phyloP scores from a whole-genome alignment of 2,329 filamentous ascomycete species.

The Bertia moriformis region DNA sequence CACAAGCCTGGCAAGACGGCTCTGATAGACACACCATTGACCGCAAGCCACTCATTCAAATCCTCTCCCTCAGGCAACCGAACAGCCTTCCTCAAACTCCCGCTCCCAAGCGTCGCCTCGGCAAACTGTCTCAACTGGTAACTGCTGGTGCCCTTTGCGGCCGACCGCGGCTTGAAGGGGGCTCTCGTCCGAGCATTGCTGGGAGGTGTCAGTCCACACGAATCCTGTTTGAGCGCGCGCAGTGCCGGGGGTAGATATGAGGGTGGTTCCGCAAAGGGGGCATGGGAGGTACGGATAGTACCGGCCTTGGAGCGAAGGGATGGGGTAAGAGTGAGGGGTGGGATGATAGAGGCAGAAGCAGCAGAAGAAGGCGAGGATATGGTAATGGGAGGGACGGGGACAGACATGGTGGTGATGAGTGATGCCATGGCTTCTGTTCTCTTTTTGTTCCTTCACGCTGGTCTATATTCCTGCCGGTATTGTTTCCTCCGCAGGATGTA shows the following conservation, averaged over 20 bases:
- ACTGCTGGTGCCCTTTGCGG: constrained; percentile 72
- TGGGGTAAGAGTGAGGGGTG: constrained; percentile 10
- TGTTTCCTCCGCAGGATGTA: too few relatives aligned
- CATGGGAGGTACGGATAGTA: constrained; percentile 7
- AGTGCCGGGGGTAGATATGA: constrained; percentile 17
- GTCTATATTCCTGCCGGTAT: too few relatives aligned
- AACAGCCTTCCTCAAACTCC: constrained; percentile 88
- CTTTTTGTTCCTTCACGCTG: background rate
- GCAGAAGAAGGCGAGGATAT: constrained; percentile 15
- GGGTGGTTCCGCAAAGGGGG: constrained; percentile 12
- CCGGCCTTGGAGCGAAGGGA: constrained; percentile 12
- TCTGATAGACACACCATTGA: constrained; percentile 58
- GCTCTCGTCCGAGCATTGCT: constrained; percentile 80
- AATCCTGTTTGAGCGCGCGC: constrained; percentile 16
- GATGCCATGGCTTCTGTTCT: constrained; percentile 48
- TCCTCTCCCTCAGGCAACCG: constrained; percentile 95
- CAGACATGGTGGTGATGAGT: constrained; percentile 71
- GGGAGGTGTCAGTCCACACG: constrained; percentile 21
- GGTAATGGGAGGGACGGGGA: constrained; percentile 26
- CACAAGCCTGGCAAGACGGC: constrained; percentile 9
- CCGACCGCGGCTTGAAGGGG: constrained; percentile 77
- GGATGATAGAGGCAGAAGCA: constrained; percentile 6
- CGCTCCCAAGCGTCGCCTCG: constrained; percentile 87
- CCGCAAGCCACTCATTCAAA: constrained; percentile 92
- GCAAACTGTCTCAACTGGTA: constrained; percentile 97